Base-by-base conservation (phyloP, 2,329 filamentous ascomycete species). In the Cercospora nicotianae region DNA sequence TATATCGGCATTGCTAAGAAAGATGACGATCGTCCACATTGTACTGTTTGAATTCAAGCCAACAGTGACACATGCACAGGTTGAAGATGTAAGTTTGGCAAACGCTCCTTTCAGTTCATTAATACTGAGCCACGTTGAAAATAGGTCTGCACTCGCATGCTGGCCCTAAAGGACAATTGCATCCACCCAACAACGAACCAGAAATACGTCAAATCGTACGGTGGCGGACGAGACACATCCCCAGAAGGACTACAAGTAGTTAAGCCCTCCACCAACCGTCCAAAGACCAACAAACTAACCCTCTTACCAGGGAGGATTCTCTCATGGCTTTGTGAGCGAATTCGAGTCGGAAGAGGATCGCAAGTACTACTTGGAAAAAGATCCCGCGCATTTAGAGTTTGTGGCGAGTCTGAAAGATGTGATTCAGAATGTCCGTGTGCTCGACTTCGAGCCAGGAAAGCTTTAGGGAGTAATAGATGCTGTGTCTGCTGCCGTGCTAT, bases 311-410 rank as follows among this genome's bases (percentile, higher is more conserved):
- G 82, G 84, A 60, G 89, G 86, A 0, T 86, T 90, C 61, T 89
- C 89, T 0, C 90, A 93, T 75, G 88, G 83, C 0, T 93, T 93
- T 70, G 84, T 93, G 1, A 83, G 85, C 23, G 86, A 91, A 72
- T 93, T 93, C 67, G 83, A 85, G 9, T 89, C 77, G 23, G 81
- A 81, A 18, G 84, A 87, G 69, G 90, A 93, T 75, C 82, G 90
- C 58, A 84, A 88, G 68, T 92, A 91, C 73, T 93, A 93, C 75
- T 78, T 90, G 6, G 78, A 85, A 62, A 79, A 87, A 31, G 91
- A 93, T 72, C 88, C 89, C 1, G 85, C 79, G 8, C 90, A 93
- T 75, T 79, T 83, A 39, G 85, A 78, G 0, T 92, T 91, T 71
- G 80, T 87, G n/a, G 80, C 84, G 65, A 64, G 62, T 69, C 75